phyloP scores from a whole-genome alignment of 176 grass and related monocot species.

The Ananas comosus region DNA sequence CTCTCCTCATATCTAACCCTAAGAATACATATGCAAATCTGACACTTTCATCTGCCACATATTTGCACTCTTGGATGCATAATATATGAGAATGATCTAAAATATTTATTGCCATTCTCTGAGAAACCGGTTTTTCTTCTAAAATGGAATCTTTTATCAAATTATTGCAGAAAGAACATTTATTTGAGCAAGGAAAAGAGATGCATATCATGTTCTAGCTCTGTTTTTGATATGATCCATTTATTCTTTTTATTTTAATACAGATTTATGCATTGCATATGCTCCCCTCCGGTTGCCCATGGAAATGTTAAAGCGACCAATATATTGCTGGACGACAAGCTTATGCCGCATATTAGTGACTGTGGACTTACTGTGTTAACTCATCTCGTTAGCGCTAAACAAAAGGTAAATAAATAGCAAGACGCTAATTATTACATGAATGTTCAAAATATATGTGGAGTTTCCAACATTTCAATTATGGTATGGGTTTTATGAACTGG shows the following conservation, averaged over 20 bases:
- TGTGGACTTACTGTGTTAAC: conserved; percentile 57
- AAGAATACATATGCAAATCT: no score
- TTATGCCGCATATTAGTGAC: conserved; percentile 81
- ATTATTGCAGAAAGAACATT: background rate
- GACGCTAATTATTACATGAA: conserved; percentile 5
- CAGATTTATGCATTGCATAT: conserved; percentile 78
- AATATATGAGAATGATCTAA: no score
- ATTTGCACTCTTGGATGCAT: no score
- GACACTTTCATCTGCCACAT: no score
- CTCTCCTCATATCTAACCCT: no score
- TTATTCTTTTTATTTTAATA: conserved; percentile 9
- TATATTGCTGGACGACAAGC: conserved; percentile 90
- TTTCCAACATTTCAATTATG: no score
- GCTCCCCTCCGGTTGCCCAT: conserved; percentile 77
- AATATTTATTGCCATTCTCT: no score
- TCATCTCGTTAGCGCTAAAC: conserved; percentile 45
- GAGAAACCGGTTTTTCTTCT: no score
- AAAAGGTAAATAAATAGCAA: conserved; percentile 33
- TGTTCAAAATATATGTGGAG: no score
- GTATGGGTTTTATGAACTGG: no score
- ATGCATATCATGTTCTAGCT: background rate
- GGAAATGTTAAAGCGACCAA: conserved; percentile 89
- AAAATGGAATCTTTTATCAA: no score
- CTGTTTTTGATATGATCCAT: background rate
- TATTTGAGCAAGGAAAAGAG: background rate